Evolutionary conservation across 768 basidiomycete genomes (phyloP), one percentile per base, ranked within the genome.

Genomic region (Phaffia tasmanica): DNA sequence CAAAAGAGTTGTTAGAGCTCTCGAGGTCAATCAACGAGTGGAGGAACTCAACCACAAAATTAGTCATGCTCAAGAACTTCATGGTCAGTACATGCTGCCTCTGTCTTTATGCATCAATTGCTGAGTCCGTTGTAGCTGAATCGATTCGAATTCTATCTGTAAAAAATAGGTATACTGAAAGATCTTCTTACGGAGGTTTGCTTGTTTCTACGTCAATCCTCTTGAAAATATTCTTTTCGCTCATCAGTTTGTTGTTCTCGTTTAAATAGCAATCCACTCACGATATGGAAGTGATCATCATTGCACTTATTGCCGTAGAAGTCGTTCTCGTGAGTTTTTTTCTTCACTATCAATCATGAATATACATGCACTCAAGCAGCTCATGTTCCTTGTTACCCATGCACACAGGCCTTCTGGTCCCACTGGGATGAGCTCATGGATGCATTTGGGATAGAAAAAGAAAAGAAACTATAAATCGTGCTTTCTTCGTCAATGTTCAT

Each of bases 211-310:
- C 8, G 5, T 29, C 3, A 1, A 19, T 11, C 11, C 14, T 5
- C 46, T 61, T 61, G 3, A 14, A 9, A 27, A 25, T 25, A n/a
- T 16, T 27, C 35, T 11, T 11, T 42, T 42, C 11, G 6, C 59
- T 61, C 18, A 48, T 23, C 25, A 48, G 14, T 14, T 25, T 42
- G 19, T 46, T 48, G 29, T 49, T 16, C 18, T 15, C 46, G 3
- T 18, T 0, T 42, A 57, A 2, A 16, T 49, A 61, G 59, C 11
- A 61, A 61, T 63, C 62, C 18, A 63, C 62, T n/a, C 62, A 63
- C 51, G 35, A 53, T n/a, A 63, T 63, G 62, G 62, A 63, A 19
- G 42, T 63, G 15, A 63, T 63, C 23, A 63, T 63, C 29, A 63
- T 63, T 29, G 14, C 29, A 1, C 29, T 63, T 9, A 63, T 63